phyloP scores from a whole-genome alignment of 225 moss, liverwort and hornwort genomes.

The Marchantia polymorpha region DNA sequence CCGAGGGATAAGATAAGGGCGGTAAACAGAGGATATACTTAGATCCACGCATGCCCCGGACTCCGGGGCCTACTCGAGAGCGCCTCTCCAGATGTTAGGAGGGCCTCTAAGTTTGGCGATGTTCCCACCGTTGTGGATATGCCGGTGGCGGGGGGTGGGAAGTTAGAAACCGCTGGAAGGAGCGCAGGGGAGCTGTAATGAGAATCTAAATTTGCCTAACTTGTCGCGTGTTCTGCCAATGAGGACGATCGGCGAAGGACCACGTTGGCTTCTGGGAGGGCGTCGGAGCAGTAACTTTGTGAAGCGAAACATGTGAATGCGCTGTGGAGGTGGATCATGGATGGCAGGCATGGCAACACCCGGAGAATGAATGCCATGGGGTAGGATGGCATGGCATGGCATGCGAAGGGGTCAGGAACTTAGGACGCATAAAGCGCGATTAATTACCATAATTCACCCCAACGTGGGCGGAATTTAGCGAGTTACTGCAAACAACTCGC shows the following conservation, averaged over 20 bases:
- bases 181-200: neutral
- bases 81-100: neutral
- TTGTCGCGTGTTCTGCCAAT: neutral
- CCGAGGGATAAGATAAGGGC: neutral
- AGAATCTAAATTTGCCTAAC: neutral
- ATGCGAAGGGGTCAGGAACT: neutral
- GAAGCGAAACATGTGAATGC: neutral
- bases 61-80: neutral
- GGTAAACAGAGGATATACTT: neutral
- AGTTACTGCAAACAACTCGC: neutral
- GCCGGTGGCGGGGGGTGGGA: neutral
- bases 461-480: slow-evolving; percentile 2
- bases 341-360: neutral
- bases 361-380: neutral
- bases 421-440: neutral
- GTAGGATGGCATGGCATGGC: neutral
- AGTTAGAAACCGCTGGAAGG: neutral
- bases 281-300: neutral
- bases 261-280: neutral
- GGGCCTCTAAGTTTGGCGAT: neutral
- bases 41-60: neutral
- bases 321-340: neutral
- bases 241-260: neutral
- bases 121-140: neutral
- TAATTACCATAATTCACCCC: slow-evolving; percentile 9